Percentiles rank a stretch among this genome's conserved stretches.
These are phyloP conservation scores for Pythium rishiriense DNA, from an alignment of 352 stramenopile species.

Conservation along the genomic window DNA sequence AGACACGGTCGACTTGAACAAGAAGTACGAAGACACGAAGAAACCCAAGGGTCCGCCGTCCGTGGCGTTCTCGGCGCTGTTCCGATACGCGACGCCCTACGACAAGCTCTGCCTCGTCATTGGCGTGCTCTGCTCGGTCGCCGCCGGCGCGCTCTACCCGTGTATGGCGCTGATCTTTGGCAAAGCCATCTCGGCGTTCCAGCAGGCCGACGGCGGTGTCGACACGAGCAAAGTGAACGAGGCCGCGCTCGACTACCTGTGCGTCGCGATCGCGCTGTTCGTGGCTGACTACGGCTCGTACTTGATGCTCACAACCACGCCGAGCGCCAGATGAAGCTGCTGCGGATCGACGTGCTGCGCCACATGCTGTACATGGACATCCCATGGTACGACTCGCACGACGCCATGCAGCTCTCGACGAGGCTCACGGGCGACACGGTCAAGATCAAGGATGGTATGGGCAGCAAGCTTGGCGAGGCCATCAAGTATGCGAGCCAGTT, in stretches of 20 bases:
- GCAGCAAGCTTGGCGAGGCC: conserved; percentile 34
- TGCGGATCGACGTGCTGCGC: conserved; percentile 25
- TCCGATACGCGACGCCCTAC: conserved; percentile 31
- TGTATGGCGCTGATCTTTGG: conserved; percentile 50
- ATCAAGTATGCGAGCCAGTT: conserved; percentile 33
- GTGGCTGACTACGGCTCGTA: conserved; percentile 36
- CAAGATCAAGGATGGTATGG: conserved; percentile 46
- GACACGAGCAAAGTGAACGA: conserved; percentile 32
- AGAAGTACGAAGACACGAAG: no score
- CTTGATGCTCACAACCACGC: conserved; percentile 31
- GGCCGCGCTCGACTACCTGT: conserved; percentile 34
- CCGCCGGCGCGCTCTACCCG: conserved; percentile 38
- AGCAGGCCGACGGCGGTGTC: neutral
- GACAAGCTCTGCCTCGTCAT: conserved; percentile 33
- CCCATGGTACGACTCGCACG: conserved; percentile 31
- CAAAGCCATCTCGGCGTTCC: conserved; percentile 35
- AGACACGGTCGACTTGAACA: no score
- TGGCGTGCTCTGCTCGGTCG: conserved; percentile 22
- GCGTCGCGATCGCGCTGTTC: conserved; percentile 42
- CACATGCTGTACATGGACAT: conserved; percentile 43
- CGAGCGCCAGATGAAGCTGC: conserved; percentile 41
- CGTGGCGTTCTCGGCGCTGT: conserved; percentile 26
- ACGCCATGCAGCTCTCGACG: conserved; percentile 30
- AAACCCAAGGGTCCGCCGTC: conserved; percentile 15
- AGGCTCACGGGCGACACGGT: conserved; percentile 36